Evolutionary conservation across 768 basidiomycete genomes (phyloP).

Genomic region (Xanthoconium purpureum): DNA sequence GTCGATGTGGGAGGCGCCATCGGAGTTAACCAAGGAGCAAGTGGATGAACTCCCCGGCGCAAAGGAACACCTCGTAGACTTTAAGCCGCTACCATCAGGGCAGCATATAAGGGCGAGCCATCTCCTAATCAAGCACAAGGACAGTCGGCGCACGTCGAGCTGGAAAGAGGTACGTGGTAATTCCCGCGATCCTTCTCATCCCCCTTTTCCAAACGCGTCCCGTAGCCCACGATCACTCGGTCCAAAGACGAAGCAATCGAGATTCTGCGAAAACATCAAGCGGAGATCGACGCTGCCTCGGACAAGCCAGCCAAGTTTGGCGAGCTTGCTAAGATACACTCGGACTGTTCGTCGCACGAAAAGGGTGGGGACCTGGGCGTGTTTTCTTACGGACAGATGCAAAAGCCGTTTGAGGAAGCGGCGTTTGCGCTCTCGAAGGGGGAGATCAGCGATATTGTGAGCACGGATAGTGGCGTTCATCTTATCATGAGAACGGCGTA

Average conservation of each 20-base stretch:
- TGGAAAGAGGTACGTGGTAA: constrained; percentile 70
- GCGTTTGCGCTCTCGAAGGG: constrained; percentile 69
- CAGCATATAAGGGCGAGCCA: constrained; percentile 88
- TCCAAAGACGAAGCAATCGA: constrained; percentile 85
- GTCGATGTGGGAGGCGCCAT: constrained; percentile 77
- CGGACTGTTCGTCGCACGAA: constrained; percentile 86
- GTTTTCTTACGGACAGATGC: constrained; percentile 90
- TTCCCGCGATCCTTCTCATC: neutral
- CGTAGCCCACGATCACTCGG: constrained; percentile 72
- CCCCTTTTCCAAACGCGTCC: neutral
- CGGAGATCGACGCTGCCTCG: constrained; percentile 48
- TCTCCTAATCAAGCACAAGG: constrained; percentile 87
- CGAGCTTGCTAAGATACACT: constrained; percentile 69
- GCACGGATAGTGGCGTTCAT: constrained; percentile 94
- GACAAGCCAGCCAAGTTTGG: constrained; percentile 60
- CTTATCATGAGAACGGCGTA: constrained; percentile 83
- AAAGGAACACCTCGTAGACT: constrained; percentile 36
- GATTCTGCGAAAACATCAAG: constrained; percentile 66
- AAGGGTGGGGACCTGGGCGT: constrained; percentile 84
- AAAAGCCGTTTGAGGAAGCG: constrained; percentile 94
- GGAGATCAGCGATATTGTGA: constrained; percentile 77
- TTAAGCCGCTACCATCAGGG: constrained; percentile 25
- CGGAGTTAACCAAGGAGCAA: constrained; percentile 52
- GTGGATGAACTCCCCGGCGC: constrained; percentile 67
- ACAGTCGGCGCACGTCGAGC: constrained; percentile 73